Percentiles rank a stretch among this genome's conserved stretches.
Conservation (phyloP, 2,329 filamentous ascomycete genomes). For the Aureobasidium leucospermi region DNA sequence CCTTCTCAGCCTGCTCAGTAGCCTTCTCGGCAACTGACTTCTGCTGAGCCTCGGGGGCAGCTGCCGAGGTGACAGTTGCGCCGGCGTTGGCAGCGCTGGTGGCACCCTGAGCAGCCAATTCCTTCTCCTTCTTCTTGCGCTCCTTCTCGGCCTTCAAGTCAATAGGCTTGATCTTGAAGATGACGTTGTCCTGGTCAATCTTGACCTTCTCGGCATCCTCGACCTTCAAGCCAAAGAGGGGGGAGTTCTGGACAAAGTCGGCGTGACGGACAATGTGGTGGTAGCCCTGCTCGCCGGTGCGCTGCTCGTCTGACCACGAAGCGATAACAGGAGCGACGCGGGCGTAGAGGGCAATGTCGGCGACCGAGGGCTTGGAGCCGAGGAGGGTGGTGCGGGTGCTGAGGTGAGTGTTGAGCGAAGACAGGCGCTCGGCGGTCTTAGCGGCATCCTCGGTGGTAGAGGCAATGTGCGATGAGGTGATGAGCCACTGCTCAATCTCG, state of each 20-base stretch:
- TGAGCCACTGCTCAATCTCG: slow-evolving; percentile 85
- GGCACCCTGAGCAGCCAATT: slow-evolving; percentile 47
- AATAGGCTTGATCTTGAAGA: slow-evolving; percentile 80
- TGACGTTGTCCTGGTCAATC: slow-evolving; percentile 71
- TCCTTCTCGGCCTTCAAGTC: slow-evolving; percentile 95
- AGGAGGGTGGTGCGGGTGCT: slow-evolving; percentile 82
- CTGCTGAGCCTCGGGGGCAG: slow-evolving; percentile 35
- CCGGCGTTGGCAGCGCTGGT: slow-evolving; percentile 45
- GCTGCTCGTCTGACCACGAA: slow-evolving; percentile 75
- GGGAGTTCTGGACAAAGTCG: slow-evolving; percentile 90
- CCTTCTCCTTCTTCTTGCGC: slow-evolving; percentile 93
- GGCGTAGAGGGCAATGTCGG: slow-evolving; percentile 77
- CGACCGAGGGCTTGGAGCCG: slow-evolving; percentile 80
- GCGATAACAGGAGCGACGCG: slow-evolving; percentile 69
- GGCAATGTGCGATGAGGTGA: slow-evolving; percentile 64
- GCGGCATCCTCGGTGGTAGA: slow-evolving; percentile 50
- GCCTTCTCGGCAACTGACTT: slow-evolving; percentile 36
- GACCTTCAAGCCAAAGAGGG: slow-evolving; percentile 61
- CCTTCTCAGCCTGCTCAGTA: slow-evolving; percentile 36
- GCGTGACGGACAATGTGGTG: slow-evolving; percentile 87
- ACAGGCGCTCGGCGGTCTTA: slow-evolving; percentile 58
- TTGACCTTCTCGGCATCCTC: slow-evolving; percentile 66
- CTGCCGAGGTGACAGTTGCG: slow-evolving; percentile 35
- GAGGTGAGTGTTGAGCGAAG: slow-evolving; percentile 77
- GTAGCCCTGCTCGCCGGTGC: slow-evolving; percentile 80